Evolutionary conservation across 495 filamentous ascomycete species (phyloP), one percentile per base, ranked within the genome.

Genomic region (Hypoxylon rickii): DNA sequence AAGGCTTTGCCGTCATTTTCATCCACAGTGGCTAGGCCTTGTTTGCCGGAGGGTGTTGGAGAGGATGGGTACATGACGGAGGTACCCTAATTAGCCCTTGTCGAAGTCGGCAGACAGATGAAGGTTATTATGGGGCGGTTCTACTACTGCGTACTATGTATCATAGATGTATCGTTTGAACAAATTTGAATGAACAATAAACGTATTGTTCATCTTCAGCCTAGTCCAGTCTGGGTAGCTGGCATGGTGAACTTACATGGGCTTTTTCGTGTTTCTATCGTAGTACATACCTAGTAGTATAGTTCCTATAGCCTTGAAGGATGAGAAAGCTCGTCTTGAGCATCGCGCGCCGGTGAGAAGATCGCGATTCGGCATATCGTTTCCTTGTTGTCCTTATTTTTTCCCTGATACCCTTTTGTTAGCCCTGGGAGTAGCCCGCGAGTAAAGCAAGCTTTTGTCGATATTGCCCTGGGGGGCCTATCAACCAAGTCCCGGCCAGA

Each of bases 401-500:
- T 51, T 34, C 33, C 37, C 45, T 37, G 38, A 55, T 46, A 52
- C 21, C 34, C n/a, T n/a, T 44, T 56, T 20, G 49, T 46, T 62
- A 45, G 39, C 43, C 44, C 42, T 49, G 42, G 44, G 55, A n/a
- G n/a, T n/a, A n/a, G n/a, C n/a, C n/a, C n/a, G n/a, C n/a, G n/a
- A n/a, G n/a, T n/a, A n/a, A 41, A 52, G 41, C 34, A 51, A 50
- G 44, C 55, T 44, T 33, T 47, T 62, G 52, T 65, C 46, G 51
- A 58, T 52, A 55, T 65, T 64, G 55, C 29, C 56, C 41, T 54
- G 65, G 65, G 65, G 65, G 37, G 45, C 51, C 47, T 64, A 64
- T 61, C 51, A 62, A 54, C 42, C 58, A 69, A 63, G 58, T 69
- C 59, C 63, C 63, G 66, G 63, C 56, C 52, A 65, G 60, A 64